Evolutionary conservation across 225 moss, liverwort and hornwort species (phyloP).

Genomic region (Antitrichia curtipendula): DNA sequence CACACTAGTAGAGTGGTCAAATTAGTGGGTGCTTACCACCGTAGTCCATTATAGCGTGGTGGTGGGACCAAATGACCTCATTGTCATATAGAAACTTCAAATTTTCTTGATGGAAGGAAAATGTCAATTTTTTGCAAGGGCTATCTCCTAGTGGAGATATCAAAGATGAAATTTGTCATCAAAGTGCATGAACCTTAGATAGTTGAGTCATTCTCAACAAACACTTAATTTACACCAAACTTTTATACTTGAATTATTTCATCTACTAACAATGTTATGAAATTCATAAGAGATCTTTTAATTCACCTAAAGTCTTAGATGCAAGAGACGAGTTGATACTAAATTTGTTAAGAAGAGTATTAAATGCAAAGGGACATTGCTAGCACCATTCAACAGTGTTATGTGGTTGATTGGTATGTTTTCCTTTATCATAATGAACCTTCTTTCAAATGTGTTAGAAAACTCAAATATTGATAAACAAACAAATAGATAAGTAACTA

Average conservation of each 20-base stretch:
- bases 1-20: fast-evolving
- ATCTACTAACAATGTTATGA: too few species aligned
- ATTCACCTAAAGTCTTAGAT: neutral
- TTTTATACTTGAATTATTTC: neutral
- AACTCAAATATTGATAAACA: neutral
- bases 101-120: fast-evolving
- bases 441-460: neutral
- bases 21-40: fast-evolving
- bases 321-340: neutral
- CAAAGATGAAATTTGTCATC: neutral
- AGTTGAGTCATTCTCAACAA: neutral
- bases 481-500: neutral
- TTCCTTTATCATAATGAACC: too few species aligned
- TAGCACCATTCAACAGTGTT: neutral
- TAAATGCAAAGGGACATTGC: neutral
- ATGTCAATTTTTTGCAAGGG: fast-evolving
- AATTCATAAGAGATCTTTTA: neutral
- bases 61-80: fast-evolving
- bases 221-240: fast-evolving
- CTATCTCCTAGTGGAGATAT: neutral
- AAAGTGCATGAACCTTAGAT: neutral
- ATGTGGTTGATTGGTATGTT: too few species aligned
- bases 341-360: neutral
- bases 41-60: neutral
- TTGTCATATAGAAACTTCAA: fast-evolving